phyloP scores from a whole-genome alignment of 768 basidiomycete species.

The Omphalotus guepiniiformis region DNA sequence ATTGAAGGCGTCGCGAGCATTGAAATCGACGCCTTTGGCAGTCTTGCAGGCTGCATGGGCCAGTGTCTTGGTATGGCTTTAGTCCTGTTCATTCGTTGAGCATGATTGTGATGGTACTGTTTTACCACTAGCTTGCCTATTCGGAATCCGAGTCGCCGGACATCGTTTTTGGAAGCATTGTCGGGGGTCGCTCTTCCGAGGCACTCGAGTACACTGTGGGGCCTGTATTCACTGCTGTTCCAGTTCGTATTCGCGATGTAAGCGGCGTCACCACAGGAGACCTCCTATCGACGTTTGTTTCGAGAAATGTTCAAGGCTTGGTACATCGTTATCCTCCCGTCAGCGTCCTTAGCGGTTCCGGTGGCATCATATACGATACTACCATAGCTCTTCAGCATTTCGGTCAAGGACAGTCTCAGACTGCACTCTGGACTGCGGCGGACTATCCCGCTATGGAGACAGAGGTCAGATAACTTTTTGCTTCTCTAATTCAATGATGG shows the following conservation, averaged over 20 bases:
- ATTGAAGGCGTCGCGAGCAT: not conserved
- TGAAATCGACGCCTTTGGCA: constrained; percentile 1
- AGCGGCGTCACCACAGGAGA: not conserved
- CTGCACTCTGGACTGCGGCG: constrained; percentile 4
- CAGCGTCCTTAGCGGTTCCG: constrained; percentile 4
- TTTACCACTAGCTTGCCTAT: constrained; percentile 2
- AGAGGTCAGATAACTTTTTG: not conserved
- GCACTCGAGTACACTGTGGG: constrained; percentile 7
- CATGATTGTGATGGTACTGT: not conserved
- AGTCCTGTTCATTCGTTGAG: not conserved
- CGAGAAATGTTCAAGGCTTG: not conserved
- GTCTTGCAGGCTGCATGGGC: constrained; percentile 7
- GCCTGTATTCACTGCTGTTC: constrained; percentile 6
- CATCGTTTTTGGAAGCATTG: constrained; percentile 7
- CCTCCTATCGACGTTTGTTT: not conserved
- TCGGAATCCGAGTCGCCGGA: constrained; percentile 8
- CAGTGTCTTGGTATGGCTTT: not conserved
- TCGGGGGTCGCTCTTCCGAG: constrained; percentile 4
- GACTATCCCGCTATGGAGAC: constrained; percentile 9
- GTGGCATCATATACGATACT: constrained; percentile 8
- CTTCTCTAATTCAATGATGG: not conserved
- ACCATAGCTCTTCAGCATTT: constrained; percentile 6
- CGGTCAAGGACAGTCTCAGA: constrained; percentile 5
- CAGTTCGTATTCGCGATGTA: constrained; percentile 2
- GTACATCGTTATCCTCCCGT: constrained; percentile 6